Base-by-base conservation (phyloP, 495 filamentous ascomycete species). In the Penicillium lagena region DNA sequence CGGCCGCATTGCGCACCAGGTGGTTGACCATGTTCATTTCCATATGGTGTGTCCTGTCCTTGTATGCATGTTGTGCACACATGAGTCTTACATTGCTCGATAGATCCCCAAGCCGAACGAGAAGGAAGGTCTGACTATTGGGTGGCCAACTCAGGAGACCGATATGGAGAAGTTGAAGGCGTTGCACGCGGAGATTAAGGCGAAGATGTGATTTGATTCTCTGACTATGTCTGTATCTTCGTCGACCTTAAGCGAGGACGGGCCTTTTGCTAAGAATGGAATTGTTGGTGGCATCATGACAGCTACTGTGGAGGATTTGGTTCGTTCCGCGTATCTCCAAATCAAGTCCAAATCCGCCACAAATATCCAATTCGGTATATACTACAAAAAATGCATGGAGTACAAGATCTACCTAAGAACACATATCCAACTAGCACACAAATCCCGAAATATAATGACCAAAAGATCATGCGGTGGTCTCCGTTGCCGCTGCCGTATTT, bases 91-190 rank as follows among this genome's bases (percentile, higher is more conserved):
- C 22, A 6, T 45, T 40, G 29, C 12, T 31, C 15, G 37, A 31
- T 49, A 90, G 87, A 99, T 97, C 52, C 93, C 94, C 41, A 99
- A 99, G 73, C 93, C 94, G 37, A 95, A 90, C 62, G 71, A 82
- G 51, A 53, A 72, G 40, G 86, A 97, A 62, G 93, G 93, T 12
- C 68, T 99, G 35, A 79, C 73, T 15, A 76, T 99, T 46, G 60
- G 70, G 17, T 98, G 93, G 93, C 89, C 90, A 31, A 66, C 80
- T 42, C 74, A 90, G 72, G 63, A 67, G 50, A 73, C 80, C 4
- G 85, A 96, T 54, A 94, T 91, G 84, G 86, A 87, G 8, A 77
- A 79, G 63, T 63, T 98, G 47, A 90, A 90, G 78, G 81, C 76
- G 46, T 70, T 93, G 50, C 69, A 71, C 46, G 88, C 89, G 64